phyloP scores from a whole-genome alignment of 2,329 filamentous ascomycete genomes.

The Monosporascus ibericus region DNA sequence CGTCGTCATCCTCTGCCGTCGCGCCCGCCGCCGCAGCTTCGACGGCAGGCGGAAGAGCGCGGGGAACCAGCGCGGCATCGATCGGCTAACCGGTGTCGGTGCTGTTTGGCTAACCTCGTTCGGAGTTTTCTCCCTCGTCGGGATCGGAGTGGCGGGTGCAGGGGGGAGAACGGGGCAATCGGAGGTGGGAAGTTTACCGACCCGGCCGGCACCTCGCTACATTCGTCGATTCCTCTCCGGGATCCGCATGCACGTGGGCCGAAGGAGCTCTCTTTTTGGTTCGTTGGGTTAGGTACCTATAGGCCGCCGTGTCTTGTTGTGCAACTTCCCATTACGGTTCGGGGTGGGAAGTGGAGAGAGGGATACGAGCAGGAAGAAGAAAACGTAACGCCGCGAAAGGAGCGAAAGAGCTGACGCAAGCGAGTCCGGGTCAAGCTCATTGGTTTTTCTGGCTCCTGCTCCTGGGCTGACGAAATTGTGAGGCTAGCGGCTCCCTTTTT shows the following conservation, averaged over 20 bases:
- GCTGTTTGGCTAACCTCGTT: background rate
- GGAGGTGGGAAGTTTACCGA: background rate
- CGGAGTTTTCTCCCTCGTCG: constrained; percentile 9
- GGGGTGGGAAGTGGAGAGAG: too few species aligned
- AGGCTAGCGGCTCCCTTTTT: too few species aligned
- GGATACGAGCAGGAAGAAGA: too few species aligned
- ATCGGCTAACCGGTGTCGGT: constrained; percentile 1
- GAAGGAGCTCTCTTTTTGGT: too few species aligned
- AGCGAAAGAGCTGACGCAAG: too few species aligned
- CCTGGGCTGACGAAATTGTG: too few species aligned
- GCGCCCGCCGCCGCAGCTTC: constrained; percentile 50
- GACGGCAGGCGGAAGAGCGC: constrained; percentile 49
- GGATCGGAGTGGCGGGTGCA: background rate
- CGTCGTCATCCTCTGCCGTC: constrained; percentile 53
- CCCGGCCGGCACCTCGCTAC: background rate
- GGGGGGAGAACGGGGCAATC: background rate
- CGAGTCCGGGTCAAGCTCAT: too few species aligned
- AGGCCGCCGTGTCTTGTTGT: too few species aligned
- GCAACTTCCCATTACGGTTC: too few species aligned
- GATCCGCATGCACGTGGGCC: background rate
- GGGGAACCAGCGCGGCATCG: constrained; percentile 26
- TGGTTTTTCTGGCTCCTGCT: too few species aligned
- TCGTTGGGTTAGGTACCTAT: too few species aligned
- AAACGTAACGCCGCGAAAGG: too few species aligned
- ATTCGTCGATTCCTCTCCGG: background rate